Conservation (phyloP, 352 stramenopile species). For the Phytopythium vexans region DNA sequence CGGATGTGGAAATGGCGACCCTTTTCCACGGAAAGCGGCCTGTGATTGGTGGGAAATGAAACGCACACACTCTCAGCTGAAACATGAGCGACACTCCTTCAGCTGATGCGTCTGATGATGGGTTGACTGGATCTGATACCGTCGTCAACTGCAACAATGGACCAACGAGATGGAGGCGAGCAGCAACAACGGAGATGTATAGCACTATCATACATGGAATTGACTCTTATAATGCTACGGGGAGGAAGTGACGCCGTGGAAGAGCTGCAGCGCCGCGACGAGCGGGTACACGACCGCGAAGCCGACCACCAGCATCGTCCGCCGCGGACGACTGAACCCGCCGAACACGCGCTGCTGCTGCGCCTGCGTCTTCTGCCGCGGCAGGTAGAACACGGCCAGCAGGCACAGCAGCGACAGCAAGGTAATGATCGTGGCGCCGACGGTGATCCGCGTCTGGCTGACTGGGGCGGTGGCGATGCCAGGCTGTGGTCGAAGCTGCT, state of each 20-base stretch:
- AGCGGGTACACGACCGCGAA: slow-evolving; percentile 21
- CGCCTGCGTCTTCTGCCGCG: slow-evolving; percentile 39
- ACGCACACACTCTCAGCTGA: too few species aligned
- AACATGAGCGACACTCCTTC: too few species aligned
- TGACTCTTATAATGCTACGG: too few species aligned
- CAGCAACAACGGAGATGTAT: too few species aligned
- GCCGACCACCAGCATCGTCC: slow-evolving; percentile 16
- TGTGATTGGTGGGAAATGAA: too few species aligned
- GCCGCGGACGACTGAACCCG: slow-evolving; percentile 30
- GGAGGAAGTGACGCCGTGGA: neutral
- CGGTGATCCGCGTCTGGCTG: slow-evolving; percentile 9
- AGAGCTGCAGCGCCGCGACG: slow-evolving; percentile 1
- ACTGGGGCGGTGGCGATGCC: neutral
- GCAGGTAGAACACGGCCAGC: slow-evolving; percentile 20
- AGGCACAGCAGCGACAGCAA: slow-evolving; percentile 17
- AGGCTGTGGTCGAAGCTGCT: neutral
- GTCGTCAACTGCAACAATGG: too few species aligned
- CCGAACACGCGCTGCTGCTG: slow-evolving; percentile 46
- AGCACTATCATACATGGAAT: too few species aligned
- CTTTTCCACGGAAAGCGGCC: too few species aligned
- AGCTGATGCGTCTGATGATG: too few species aligned
- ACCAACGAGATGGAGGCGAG: too few species aligned
- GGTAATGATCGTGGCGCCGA: slow-evolving; percentile 12
- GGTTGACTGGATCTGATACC: too few species aligned
- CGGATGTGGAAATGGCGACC: too few species aligned